Conservation (phyloP, 352 stramenopile species). For the Phytophthora sansomeana region DNA sequence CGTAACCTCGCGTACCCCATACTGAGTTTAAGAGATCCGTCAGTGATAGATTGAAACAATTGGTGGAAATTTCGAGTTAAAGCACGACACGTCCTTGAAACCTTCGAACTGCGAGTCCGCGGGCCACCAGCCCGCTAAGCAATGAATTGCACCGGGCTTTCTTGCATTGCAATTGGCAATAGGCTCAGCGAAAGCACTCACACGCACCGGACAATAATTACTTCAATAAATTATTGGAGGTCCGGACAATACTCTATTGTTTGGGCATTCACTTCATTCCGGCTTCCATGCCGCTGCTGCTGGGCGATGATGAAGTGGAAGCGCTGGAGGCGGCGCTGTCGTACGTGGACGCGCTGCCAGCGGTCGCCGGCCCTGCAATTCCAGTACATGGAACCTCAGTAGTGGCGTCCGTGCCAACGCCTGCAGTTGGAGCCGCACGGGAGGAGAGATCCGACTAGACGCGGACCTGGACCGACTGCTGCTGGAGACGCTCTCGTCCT, state of each 20-base stretch:
- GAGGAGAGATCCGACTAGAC: slow-evolving; percentile 28
- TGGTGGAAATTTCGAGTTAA: too few relatives aligned
- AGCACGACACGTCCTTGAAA: too few relatives aligned
- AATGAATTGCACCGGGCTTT: too few relatives aligned
- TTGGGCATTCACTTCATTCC: slow-evolving; percentile 15
- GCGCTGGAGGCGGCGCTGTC: slow-evolving; percentile 39
- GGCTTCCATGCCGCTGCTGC: slow-evolving; percentile 33
- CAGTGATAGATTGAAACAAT: too few relatives aligned
- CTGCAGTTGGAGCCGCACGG: slow-evolving; percentile 1
- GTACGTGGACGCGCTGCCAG: slow-evolving; percentile 27
- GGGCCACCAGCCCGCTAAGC: too few relatives aligned
- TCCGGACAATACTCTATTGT: not conserved
- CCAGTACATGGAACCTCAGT: not conserved
- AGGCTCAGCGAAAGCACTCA: not conserved
- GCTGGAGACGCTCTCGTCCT: slow-evolving; percentile 32
- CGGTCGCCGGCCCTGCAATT: not conserved
- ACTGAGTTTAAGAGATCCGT: too few relatives aligned
- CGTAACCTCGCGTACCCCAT: too few relatives aligned
- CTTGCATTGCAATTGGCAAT: too few relatives aligned
- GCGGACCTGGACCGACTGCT: slow-evolving; percentile 37
- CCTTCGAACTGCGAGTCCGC: too few relatives aligned
- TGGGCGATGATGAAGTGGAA: slow-evolving; percentile 41
- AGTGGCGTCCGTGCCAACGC: not conserved
- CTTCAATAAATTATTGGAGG: not conserved
- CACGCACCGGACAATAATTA: not conserved